phyloP scores from a whole-genome alignment of 2,329 filamentous ascomycete species.

The Nothomitra cinnamomea region DNA sequence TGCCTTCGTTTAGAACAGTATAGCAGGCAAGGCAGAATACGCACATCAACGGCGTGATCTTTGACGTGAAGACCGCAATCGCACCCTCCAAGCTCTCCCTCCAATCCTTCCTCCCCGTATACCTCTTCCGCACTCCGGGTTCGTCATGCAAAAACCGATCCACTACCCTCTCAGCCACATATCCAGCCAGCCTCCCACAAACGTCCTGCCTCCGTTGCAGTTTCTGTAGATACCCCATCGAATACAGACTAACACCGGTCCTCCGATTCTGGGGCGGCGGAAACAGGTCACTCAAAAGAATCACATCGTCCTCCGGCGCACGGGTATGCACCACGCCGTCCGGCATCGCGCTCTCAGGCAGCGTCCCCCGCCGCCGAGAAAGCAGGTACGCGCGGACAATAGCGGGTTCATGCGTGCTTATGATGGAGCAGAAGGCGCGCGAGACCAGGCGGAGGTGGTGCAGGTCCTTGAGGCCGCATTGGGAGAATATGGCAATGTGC shows the following conservation, averaged over 20 bases:
- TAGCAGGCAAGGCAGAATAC: conserved; percentile 6
- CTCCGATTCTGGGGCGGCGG: conserved; percentile 21
- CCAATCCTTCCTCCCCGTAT: conserved; percentile 19
- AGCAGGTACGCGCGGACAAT: conserved; percentile 26
- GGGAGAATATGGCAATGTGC: conserved; percentile 24
- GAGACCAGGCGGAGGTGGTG: conserved; percentile 23
- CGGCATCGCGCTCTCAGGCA: conserved; percentile 22
- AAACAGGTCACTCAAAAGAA: conserved; percentile 26
- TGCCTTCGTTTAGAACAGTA: too few species aligned
- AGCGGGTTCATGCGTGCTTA: conserved; percentile 22
- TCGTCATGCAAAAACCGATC: conserved; percentile 22
- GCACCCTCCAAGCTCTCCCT: conserved; percentile 20
- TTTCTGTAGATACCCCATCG: conserved; percentile 23
- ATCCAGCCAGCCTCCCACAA: conserved; percentile 23
- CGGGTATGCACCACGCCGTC: conserved; percentile 22
- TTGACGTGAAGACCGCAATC: conserved; percentile 20
- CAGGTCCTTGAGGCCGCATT: conserved; percentile 23
- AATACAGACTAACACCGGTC: conserved; percentile 21
- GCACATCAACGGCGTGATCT: conserved; percentile 25
- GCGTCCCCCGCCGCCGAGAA: conserved; percentile 24
- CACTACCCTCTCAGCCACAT: conserved; percentile 25
- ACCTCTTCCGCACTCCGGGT: conserved; percentile 17
- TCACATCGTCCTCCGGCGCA: conserved; percentile 25
- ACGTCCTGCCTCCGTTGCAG: conserved; percentile 22
- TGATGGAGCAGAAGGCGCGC: conserved; percentile 21